These are phyloP conservation scores for Echinosophora koreensis DNA, from an alignment of 306 rosid species.

Conservation along the genomic window DNA sequence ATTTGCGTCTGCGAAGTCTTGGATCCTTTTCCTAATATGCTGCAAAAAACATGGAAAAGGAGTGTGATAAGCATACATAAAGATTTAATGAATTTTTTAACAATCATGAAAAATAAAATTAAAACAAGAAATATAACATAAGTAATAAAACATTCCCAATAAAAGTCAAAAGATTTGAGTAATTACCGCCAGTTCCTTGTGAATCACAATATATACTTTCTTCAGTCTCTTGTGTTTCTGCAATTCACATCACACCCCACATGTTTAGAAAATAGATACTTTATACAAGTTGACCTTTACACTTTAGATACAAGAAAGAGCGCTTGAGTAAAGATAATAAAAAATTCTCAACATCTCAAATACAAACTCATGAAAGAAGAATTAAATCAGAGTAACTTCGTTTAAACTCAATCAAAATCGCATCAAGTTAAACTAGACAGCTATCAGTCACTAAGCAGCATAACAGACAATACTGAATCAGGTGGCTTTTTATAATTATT, in stretches of 20 bases:
- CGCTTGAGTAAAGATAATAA: neutral
- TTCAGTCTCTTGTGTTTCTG: constrained; percentile 93
- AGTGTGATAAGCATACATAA: constrained; percentile 25
- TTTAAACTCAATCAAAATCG: constrained; percentile 19
- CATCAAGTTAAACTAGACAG: constrained; percentile 21
- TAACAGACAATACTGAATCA: neutral
- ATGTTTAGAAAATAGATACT: constrained; percentile 30
- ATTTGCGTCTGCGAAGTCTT: constrained; percentile 61
- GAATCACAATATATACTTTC: constrained; percentile 82
- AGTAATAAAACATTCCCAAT: neutral
- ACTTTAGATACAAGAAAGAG: constrained; percentile 17
- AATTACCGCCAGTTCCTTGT: constrained; percentile 80
- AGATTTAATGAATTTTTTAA: neutral
- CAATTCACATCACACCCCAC: constrained; percentile 49
- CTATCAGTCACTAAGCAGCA: neutral
- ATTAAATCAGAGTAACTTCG: constrained; percentile 12
- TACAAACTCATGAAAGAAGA: no score
- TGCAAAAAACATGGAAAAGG: constrained; percentile 53
- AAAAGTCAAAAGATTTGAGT: constrained; percentile 31
- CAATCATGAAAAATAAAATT: neutral
- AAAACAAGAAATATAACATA: neutral
- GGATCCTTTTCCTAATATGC: constrained; percentile 77
- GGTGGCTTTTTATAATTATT: neutral
- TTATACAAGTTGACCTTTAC: constrained; percentile 8
- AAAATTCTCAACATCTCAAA: no score